Conservation (phyloP, 2,329 filamentous ascomycete genomes). For the Ophiostoma ulmi region DNA sequence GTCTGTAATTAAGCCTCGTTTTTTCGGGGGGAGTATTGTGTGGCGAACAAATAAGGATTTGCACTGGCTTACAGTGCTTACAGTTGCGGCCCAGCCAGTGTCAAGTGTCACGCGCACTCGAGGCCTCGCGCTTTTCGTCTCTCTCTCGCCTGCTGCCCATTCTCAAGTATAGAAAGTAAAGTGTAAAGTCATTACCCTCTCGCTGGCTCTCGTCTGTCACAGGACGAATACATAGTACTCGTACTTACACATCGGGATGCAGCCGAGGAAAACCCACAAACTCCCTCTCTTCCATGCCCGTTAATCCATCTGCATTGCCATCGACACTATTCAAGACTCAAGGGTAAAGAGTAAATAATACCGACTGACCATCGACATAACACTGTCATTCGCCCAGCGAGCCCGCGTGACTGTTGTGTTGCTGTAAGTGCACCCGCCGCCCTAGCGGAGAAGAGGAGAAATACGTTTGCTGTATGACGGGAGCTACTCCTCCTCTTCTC, state of each 20-base stretch:
- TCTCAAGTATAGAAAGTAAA: background rate
- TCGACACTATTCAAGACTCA: background rate
- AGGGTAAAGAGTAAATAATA: background rate
- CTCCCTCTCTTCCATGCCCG: background rate
- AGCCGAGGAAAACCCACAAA: conserved; percentile 9
- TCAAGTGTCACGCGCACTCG: background rate
- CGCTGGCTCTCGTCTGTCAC: conserved; percentile 3
- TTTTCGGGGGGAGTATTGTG: background rate
- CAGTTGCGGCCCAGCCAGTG: background rate
- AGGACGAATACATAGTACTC: background rate
- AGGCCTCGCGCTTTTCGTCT: background rate
- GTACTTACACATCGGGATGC: conserved; percentile 9
- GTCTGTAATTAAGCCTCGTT: background rate
- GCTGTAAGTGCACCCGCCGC: background rate
- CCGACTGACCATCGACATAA: background rate
- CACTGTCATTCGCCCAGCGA: conserved; percentile 9
- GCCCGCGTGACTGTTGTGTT: conserved; percentile 16
- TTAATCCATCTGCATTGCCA: background rate
- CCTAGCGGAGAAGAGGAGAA: conserved; percentile 4
- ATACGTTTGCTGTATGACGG: background rate
- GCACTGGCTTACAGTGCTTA: background rate
- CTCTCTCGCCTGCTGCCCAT: background rate
- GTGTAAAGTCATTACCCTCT: background rate
- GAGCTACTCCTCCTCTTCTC: background rate
- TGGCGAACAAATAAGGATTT: background rate